Evolutionary conservation across 768 basidiomycete genomes (phyloP), one percentile per base, ranked within the genome.

Genomic region (Coprinellus micaceus): DNA sequence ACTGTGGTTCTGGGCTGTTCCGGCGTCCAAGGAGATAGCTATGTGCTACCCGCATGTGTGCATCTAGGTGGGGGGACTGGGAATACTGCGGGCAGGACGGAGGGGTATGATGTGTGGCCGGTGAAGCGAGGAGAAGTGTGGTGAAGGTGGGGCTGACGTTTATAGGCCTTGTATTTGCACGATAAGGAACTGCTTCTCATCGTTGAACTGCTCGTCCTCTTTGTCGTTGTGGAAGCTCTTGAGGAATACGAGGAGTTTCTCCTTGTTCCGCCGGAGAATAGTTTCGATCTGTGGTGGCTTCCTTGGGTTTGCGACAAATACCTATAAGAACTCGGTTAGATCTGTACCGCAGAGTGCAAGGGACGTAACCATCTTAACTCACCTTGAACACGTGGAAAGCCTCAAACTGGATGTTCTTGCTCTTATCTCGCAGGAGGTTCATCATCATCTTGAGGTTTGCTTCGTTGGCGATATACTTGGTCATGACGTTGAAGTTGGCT

Each of bases 311-410:
- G 97, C 97, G 39, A 99, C 97, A 65, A 99, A 99, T 13, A 99
- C 92, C 93, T 73, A 46, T 15, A n/a, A 46, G 33, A 6, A 33
- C 33, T 33, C 33, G 7, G 33, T 33, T 13, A 21, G 50, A 49
- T 29, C 12, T 52, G 24, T 19, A 45, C 30, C 47, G 19, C 13
- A 41, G 22, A 50, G 59, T 13, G 26, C 49, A 51, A 24, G 26
- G 29, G 28, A n/a, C 9, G 29, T 19, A n/a, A 33, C 9, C 21
- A 1, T 21, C 15, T 17, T 1, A 51, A 61, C 82, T n/a, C 53
- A 94, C 96, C 84, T 98, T 99, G 83, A 99, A 99, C 37, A 99
- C 97, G 66, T 99, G 97, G 74, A 99, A 99, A 2, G 97, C 96
- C 70, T 99, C 97, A 56, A 98, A 99, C 71, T 99, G 97, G 45